Conservation (phyloP, 148 eudicot species). For the Spergularia marina region DNA sequence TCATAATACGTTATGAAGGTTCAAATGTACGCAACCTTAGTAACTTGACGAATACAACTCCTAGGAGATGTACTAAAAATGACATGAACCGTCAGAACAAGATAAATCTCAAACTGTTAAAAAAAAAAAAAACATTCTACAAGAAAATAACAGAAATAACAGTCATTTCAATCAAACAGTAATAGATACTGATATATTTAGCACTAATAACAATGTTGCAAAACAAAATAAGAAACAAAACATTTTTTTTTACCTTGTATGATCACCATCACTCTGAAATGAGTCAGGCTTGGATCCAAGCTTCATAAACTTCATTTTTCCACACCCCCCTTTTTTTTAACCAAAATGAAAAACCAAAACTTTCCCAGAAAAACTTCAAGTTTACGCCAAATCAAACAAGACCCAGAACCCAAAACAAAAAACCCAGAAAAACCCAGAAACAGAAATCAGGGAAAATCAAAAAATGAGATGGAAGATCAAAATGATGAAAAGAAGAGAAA, state of each 20-base stretch:
- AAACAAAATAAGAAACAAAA: constrained; percentile 5
- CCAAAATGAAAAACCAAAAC: constrained; percentile 7
- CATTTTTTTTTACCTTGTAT: constrained; percentile 45
- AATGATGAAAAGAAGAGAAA: background rate
- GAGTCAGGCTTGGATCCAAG: constrained; percentile 87
- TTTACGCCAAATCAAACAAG: constrained; percentile 2
- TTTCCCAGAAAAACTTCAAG: constrained; percentile 1
- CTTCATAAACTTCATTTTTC: constrained; percentile 89
- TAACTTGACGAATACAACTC: background rate
- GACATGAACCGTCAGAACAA: background rate
- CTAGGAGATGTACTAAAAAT: background rate
- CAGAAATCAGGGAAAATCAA: constrained; percentile 16
- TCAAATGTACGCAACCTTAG: background rate
- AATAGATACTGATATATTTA: background rate
- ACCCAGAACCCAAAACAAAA: constrained; percentile 24
- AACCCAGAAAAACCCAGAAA: constrained; percentile 18
- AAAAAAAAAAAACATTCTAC: background rate
- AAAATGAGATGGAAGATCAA: background rate
- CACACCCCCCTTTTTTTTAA: too few species aligned
- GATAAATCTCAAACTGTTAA: background rate
- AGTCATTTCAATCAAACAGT: constrained; percentile 23
- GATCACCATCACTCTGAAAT: constrained; percentile 76
- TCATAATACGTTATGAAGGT: background rate
- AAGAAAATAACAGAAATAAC: background rate
- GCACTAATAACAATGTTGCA: background rate